These are phyloP conservation scores for Aureobasidium musti DNA, from an alignment of 2,329 filamentous ascomycete genomes.

Conservation along the genomic window DNA sequence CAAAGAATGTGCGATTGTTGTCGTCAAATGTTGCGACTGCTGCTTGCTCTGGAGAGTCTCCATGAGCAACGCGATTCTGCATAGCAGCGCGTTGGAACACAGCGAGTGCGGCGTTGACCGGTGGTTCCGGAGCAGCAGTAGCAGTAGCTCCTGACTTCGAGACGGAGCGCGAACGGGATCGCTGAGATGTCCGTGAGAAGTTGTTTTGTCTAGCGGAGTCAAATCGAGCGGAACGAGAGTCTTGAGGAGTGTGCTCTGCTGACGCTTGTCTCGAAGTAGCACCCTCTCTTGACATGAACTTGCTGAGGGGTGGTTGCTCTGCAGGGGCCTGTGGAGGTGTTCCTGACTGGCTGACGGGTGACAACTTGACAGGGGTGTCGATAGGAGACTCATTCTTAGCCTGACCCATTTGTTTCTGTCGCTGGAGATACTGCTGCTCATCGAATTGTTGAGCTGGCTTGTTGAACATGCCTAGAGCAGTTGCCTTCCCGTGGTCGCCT, in stretches of 20 bases:
- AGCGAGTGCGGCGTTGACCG: conserved; percentile 42
- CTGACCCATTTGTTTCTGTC: conserved; percentile 77
- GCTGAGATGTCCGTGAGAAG: conserved; percentile 24
- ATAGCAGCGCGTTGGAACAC: conserved; percentile 51
- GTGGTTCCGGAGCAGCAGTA: not conserved
- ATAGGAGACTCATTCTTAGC: conserved; percentile 32
- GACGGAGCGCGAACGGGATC: conserved; percentile 25
- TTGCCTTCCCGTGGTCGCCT: conserved; percentile 78
- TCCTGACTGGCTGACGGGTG: not conserved
- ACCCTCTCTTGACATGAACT: not conserved
- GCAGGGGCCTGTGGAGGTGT: not conserved
- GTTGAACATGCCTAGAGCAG: conserved; percentile 69
- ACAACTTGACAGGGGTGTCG: conserved; percentile 13
- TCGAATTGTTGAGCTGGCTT: conserved; percentile 77
- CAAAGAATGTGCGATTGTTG: conserved; percentile 45
- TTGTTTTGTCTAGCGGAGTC: conserved; percentile 30
- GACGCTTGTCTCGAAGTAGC: conserved; percentile 11
- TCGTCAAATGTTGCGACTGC: conserved; percentile 28
- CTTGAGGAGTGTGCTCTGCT: conserved; percentile 11
- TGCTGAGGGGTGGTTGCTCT: conserved; percentile 15
- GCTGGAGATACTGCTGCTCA: conserved; percentile 79
- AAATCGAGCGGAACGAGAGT: conserved; percentile 29
- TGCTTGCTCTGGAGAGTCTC: conserved; percentile 21
- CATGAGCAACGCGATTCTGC: conserved; percentile 40
- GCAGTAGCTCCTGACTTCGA: not conserved